Percentiles rank a stretch among this genome's conserved stretches.
phyloP scores from a whole-genome alignment of 768 basidiomycete genomes.

The Chalciporus pseudorubinellus region DNA sequence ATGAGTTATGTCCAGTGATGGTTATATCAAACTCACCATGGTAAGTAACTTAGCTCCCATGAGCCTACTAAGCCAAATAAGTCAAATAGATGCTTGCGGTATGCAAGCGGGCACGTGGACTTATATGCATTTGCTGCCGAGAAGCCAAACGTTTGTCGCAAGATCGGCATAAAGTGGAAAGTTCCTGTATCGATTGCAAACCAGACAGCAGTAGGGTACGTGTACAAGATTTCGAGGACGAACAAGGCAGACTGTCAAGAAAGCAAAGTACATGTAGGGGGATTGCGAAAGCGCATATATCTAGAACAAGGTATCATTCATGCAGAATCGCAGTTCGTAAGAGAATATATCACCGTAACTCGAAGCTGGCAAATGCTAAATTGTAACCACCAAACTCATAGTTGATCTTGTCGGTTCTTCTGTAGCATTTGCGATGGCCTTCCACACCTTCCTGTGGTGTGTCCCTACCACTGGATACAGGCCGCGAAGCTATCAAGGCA shows the following conservation, averaged over 20 bases:
- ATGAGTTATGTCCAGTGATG: conserved; percentile 17
- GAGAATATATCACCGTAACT: conserved; percentile 39
- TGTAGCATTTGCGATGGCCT: conserved; percentile 47
- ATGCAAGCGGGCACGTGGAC: too few species aligned
- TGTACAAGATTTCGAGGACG: conserved; percentile 15
- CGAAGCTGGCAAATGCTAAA: conserved; percentile 86
- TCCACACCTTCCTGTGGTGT: conserved; percentile 13
- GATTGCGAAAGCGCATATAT: conserved; percentile 14
- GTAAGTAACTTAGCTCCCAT: conserved; percentile 16
- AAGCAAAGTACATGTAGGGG: conserved; percentile 15
- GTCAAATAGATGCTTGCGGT: not conserved
- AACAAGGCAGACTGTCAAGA: conserved; percentile 4
- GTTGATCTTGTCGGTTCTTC: conserved; percentile 93
- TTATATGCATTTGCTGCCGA: too few species aligned
- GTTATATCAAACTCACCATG: conserved; percentile 14
- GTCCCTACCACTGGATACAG: conserved; percentile 19
- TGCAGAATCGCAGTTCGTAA: conserved; percentile 11
- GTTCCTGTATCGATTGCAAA: conserved; percentile 15
- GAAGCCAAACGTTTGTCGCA: too few species aligned
- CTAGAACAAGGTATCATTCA: conserved; percentile 23
- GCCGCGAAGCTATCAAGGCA: conserved; percentile 47
- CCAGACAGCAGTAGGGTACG: conserved; percentile 12
- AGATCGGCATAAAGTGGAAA: too few species aligned
- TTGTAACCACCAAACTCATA: conserved; percentile 96
- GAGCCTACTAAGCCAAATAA: conserved; percentile 1